Evolutionary conservation across 2,329 filamentous ascomycete genomes (phyloP).

Genomic region (Acephala macrosclerotiorum): DNA sequence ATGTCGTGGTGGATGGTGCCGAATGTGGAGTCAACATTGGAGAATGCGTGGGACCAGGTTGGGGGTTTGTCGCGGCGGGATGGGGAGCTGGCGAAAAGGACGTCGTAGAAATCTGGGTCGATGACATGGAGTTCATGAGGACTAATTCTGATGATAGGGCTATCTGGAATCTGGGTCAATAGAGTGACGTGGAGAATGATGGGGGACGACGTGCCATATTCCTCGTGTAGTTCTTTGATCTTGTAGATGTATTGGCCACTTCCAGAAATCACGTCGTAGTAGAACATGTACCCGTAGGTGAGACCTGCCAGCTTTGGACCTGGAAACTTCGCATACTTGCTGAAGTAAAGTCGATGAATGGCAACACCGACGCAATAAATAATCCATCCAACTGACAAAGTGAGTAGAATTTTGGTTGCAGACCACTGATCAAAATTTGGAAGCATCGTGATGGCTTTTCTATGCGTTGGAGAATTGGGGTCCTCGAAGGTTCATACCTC

Average conservation of each 20-base stretch:
- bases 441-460: neutral
- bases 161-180: slow-evolving; percentile 15
- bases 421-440: slow-evolving; percentile 7
- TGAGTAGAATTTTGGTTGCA: neutral
- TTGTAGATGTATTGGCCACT: slow-evolving; percentile 52
- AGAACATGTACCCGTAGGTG: slow-evolving; percentile 37
- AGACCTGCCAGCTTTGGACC: slow-evolving; percentile 43
- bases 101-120: slow-evolving; percentile 35
- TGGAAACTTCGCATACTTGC: slow-evolving; percentile 31
- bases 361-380: slow-evolving; percentile 12
- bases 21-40: slow-evolving; percentile 21
- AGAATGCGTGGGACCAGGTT: slow-evolving; percentile 27
- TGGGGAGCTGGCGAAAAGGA: slow-evolving; percentile 34
- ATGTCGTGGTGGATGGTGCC: slow-evolving; percentile 28
- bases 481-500: too few relatives aligned
- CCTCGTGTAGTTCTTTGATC: slow-evolving; percentile 51
- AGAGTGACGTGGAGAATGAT: neutral
- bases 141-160: slow-evolving; percentile 31
- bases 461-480: too few relatives aligned
- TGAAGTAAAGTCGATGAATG: slow-evolving; percentile 29
- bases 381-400: neutral
- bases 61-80: slow-evolving; percentile 28
- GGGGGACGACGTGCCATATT: slow-evolving; percentile 45
- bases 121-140: slow-evolving; percentile 33
- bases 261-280: slow-evolving; percentile 49